phyloP scores from a whole-genome alignment of 108 stramenopile genomes.

The Cyclotella kingstonii region DNA sequence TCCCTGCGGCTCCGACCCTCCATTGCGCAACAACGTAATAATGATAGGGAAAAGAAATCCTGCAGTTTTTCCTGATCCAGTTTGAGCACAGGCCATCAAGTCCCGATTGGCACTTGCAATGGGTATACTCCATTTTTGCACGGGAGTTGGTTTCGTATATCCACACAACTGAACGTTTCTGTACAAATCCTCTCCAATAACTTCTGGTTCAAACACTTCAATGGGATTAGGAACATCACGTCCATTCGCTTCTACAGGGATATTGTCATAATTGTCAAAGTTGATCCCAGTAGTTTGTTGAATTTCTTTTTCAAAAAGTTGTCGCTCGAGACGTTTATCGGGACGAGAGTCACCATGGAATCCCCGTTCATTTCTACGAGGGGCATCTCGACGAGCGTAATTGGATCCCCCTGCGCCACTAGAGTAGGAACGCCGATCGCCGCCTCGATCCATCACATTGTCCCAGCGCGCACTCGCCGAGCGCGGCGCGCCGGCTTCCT shows the following conservation, averaged over 20 bases:
- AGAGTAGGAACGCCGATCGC: conserved; percentile 16
- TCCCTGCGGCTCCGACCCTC: conserved; percentile 67
- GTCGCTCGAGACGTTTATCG: conserved; percentile 72
- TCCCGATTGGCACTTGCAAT: conserved; percentile 88
- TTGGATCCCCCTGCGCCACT: conserved; percentile 20
- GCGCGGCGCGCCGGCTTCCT: conserved; percentile 35
- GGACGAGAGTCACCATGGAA: conserved; percentile 83
- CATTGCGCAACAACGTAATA: conserved; percentile 82
- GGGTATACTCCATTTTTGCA: conserved; percentile 98
- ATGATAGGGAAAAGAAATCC: conserved; percentile 98
- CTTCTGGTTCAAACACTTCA: conserved; percentile 79
- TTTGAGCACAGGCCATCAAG: conserved; percentile 93
- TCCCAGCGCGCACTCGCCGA: conserved; percentile 20
- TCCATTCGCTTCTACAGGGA: conserved; percentile 93
- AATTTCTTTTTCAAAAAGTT: conserved; percentile 72
- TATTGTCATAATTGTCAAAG: conserved; percentile 98
- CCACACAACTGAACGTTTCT: conserved; percentile 91
- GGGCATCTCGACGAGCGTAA: conserved; percentile 4
- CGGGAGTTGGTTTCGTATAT: conserved; percentile 95
- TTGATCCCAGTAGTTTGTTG: conserved; percentile 98
- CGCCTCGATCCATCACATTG: conserved; percentile 22
- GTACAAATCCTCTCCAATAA: conserved; percentile 88
- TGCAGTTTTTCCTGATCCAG: conserved; percentile 95
- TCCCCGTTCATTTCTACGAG: conserved; percentile 60
- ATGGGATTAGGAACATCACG: conserved; percentile 88